These are phyloP conservation scores for Tuber calosporum DNA, from an alignment of 495 filamentous ascomycete species.

Conservation along the genomic window DNA sequence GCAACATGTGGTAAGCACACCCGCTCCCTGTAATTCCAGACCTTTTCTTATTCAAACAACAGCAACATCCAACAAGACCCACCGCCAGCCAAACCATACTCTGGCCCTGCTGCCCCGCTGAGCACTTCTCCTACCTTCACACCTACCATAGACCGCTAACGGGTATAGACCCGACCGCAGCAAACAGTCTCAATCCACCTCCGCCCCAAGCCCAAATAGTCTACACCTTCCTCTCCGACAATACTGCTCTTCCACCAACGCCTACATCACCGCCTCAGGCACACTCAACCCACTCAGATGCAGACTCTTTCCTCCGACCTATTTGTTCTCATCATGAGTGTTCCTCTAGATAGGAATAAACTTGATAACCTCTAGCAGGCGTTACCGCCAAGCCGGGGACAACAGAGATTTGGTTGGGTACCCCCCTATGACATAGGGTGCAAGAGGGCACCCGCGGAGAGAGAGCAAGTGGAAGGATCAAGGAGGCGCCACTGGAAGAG, in stretches of 20 bases:
- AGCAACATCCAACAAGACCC: no score
- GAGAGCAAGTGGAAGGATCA: constrained; percentile 49
- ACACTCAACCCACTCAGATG: constrained; percentile 54
- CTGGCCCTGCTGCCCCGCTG: constrained; percentile 46
- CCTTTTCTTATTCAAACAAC: no score
- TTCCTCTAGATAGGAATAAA: no score
- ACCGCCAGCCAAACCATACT: constrained; percentile 44
- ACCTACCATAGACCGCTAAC: constrained; percentile 8
- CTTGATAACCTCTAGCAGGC: no score
- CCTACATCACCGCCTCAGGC: constrained; percentile 42
- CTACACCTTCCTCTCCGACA: constrained; percentile 52
- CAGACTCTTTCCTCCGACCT: constrained; percentile 52
- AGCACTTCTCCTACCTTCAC: constrained; percentile 35
- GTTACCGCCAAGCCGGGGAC: constrained; percentile 53
- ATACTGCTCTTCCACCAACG: constrained; percentile 50
- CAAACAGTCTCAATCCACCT: constrained; percentile 49
- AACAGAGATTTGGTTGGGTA: constrained; percentile 58
- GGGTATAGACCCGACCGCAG: constrained; percentile 49
- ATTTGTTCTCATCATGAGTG: constrained; percentile 53
- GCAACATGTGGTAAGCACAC: no score
- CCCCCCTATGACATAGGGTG: constrained; percentile 45
- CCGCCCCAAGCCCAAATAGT: constrained; percentile 47
- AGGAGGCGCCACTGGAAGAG: constrained; percentile 44
- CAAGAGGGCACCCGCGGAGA: constrained; percentile 50
- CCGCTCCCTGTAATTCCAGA: no score